phyloP scores from a whole-genome alignment of 306 rosid species.

The Prunus padus region DNA sequence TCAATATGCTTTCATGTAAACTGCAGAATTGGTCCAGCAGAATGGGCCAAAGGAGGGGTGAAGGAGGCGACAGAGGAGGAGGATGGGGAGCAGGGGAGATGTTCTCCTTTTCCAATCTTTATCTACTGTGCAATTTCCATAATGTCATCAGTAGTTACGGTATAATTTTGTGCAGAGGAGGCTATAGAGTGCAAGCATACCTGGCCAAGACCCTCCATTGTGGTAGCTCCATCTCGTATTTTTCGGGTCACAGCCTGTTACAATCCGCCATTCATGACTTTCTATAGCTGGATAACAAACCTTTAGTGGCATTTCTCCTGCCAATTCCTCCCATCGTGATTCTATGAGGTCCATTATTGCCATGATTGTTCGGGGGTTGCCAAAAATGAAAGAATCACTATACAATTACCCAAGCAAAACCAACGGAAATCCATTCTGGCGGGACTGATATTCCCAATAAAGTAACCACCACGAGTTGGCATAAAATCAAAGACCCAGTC shows the following conservation, averaged over 20 bases:
- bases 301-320: constrained; percentile 86
- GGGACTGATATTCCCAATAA: constrained; percentile 81
- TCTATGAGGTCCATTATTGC: constrained; percentile 96
- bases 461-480: constrained; percentile 83
- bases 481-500: constrained; percentile 89
- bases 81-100: too few species aligned
- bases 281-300: constrained; percentile 90
- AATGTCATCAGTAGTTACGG: not conserved
- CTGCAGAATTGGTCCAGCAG: too few species aligned
- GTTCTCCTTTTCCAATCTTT: not conserved
- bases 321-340: constrained; percentile 77
- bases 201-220: constrained; percentile 97
- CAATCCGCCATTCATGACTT: constrained; percentile 65
- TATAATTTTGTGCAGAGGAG: constrained; percentile 4
- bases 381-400: constrained; percentile 79
- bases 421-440: constrained; percentile 95
- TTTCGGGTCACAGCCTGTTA: constrained; percentile 82
- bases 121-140: not conserved
- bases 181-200: constrained; percentile 30
- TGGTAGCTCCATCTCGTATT: constrained; percentile 94
- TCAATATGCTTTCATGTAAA: not conserved
- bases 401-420: constrained; percentile 84
- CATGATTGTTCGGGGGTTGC: constrained; percentile 77
- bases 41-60: too few species aligned
- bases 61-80: too few species aligned